phyloP scores from a whole-genome alignment of 176 grass and related monocot species.

The Bolboschoenus planiculmis region DNA sequence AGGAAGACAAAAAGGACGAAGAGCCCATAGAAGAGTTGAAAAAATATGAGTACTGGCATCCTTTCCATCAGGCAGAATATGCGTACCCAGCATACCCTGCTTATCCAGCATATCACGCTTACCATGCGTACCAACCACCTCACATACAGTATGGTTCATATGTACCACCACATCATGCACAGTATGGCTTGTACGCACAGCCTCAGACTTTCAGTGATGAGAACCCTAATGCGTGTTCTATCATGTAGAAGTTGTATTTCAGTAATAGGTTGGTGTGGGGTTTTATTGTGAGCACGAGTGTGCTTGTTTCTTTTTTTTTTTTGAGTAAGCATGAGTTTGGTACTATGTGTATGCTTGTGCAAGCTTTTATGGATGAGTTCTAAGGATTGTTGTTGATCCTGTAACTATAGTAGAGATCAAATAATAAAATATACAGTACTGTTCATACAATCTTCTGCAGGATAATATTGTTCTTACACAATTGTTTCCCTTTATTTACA shows the following conservation, averaged over 20 bases:
- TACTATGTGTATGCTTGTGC: constrained; percentile 4
- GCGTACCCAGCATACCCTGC: constrained; percentile 26
- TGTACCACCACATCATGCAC: background rate
- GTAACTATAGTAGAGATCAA: background rate
- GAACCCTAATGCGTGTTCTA: constrained; percentile 49
- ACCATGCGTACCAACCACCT: background rate
- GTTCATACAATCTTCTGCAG: background rate
- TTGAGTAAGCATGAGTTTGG: background rate
- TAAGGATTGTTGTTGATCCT: background rate
- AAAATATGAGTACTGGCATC: constrained; percentile 35
- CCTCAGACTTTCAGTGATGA: constrained; percentile 44
- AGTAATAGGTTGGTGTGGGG: background rate
- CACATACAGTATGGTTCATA: background rate
- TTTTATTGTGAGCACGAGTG: constrained; percentile 4
- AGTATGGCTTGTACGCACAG: constrained; percentile 4
- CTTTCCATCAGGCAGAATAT: constrained; percentile 23
- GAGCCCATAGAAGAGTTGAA: constrained; percentile 11
- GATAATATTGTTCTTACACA: background rate
- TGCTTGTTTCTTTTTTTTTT: background rate
- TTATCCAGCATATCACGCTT: background rate
- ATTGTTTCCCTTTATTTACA: background rate
- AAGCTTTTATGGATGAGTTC: background rate
- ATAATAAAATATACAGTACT: constrained; percentile 11
- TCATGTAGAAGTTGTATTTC: constrained; percentile 25
- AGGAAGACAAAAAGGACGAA: constrained; percentile 5